Conservation (phyloP, 768 basidiomycete genomes). For the Rhizopogon vesiculosus region DNA sequence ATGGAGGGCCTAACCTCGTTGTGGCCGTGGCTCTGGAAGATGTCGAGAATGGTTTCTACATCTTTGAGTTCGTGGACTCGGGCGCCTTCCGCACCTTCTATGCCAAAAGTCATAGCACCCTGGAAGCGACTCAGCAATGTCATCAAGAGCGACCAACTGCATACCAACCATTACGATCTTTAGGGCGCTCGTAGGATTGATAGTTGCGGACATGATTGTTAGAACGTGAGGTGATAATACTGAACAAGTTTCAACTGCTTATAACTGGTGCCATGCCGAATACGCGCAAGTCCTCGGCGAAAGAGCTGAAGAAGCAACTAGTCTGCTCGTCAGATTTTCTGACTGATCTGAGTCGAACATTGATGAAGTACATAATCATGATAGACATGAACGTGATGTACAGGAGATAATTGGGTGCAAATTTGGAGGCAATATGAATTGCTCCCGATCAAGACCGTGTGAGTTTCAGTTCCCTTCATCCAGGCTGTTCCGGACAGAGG, state of each 20-base stretch:
- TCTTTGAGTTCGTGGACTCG: conserved; percentile 45
- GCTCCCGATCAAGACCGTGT: background rate
- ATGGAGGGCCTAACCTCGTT: conserved; percentile 32
- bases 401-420: too few species aligned
- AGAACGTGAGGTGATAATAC: background rate
- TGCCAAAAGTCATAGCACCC: conserved; percentile 57
- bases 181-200: conserved; percentile 34
- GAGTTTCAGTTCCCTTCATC: background rate
- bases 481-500: background rate
- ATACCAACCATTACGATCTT: conserved; percentile 46
- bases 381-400: too few species aligned
- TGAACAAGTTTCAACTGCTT: background rate
- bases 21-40: conserved; percentile 53
- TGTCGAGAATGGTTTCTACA: conserved; percentile 48
- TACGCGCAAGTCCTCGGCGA: background rate
- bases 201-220: conserved; percentile 18
- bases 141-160: background rate
- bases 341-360: background rate
- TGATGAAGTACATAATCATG: too few species aligned
- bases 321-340: background rate
- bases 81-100: conserved; percentile 40
- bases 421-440: background rate
- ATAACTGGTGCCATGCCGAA: background rate
- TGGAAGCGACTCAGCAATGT: conserved; percentile 11
- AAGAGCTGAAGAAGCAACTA: background rate